These are phyloP conservation scores for Apostasia shenzhenica DNA, from an alignment of 106 monocot species.

Conservation along the genomic window DNA sequence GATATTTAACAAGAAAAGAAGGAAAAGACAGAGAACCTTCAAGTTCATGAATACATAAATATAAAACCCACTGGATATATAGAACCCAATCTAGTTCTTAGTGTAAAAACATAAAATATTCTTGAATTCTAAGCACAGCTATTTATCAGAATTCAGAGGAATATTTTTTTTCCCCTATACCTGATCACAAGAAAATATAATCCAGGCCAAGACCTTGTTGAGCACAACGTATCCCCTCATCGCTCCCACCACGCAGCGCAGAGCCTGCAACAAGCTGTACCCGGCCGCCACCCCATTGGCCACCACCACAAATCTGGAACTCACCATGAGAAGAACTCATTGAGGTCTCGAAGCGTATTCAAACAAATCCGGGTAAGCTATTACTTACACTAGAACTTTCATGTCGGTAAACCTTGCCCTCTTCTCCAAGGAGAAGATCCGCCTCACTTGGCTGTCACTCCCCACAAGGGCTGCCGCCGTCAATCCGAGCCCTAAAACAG, in stretches of 20 bases:
- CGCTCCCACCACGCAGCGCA: constrained; percentile 56
- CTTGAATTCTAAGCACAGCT: too few species aligned
- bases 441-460: constrained; percentile 54
- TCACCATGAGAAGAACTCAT: not conserved
- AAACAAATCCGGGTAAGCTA: not conserved
- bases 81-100: too few species aligned
- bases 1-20: too few species aligned
- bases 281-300: constrained; percentile 63
- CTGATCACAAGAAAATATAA: constrained; percentile 82
- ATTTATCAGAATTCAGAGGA: not conserved
- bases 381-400: constrained; percentile 73
- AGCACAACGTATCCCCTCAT: constrained; percentile 48
- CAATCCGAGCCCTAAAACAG: constrained; percentile 37
- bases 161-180: constrained; percentile 10
- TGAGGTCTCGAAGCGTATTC: not conserved
- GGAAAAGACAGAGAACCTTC: too few species aligned
- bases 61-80: too few species aligned
- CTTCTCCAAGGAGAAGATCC: constrained; percentile 76
- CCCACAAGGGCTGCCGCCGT: constrained; percentile 52
- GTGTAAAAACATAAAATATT: too few species aligned
- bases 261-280: constrained; percentile 61
- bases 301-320: constrained; percentile 66
- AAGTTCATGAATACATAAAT: too few species aligned
- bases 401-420: constrained; percentile 83
- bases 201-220: constrained; percentile 64